Percentiles rank a stretch among this genome's conserved stretches.
Evolutionary conservation across 805 yeast species (phyloP).

Genomic region (Lipomyces sp.): DNA sequence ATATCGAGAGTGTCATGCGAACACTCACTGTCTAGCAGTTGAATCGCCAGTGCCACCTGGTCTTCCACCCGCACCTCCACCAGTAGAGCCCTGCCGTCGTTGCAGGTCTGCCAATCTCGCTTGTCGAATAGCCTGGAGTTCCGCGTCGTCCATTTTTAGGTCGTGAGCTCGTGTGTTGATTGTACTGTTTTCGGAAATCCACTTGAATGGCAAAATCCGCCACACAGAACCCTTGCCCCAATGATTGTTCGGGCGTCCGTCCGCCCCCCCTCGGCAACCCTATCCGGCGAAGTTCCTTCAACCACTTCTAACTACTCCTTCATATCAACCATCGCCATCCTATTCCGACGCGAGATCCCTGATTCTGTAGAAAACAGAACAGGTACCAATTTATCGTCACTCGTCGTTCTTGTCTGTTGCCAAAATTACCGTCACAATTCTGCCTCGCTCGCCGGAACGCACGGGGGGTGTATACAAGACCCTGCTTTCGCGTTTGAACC

Average conservation of each 20-base stretch:
- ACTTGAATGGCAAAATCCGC: neutral
- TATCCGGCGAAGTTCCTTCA: neutral
- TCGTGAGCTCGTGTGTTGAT: too few relatives aligned
- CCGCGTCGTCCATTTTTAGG: constrained; percentile 75
- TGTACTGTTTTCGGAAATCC: neutral
- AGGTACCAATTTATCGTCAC: neutral
- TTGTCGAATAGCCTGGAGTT: constrained; percentile 85
- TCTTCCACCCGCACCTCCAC: constrained; percentile 22
- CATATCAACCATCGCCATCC: neutral
- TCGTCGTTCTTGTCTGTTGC: neutral
- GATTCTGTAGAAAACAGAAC: neutral
- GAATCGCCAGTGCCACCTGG: constrained; percentile 11
- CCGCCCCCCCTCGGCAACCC: neutral
- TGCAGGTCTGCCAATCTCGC: constrained; percentile 90
- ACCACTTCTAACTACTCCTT: neutral
- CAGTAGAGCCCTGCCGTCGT: constrained; percentile 44
- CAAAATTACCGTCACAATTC: constrained; percentile 18
- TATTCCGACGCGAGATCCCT: neutral
- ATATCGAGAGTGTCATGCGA: neutral
- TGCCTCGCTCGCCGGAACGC: constrained; percentile 17
- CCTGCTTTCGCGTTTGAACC: constrained; percentile 22
- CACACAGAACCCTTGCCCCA: neutral
- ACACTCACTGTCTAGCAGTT: constrained; percentile 14
- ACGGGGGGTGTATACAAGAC: constrained; percentile 18
- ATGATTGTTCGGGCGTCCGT: neutral